Conservation (phyloP, 2,329 filamentous ascomycete genomes). For the Hypoxylon sp. region DNA sequence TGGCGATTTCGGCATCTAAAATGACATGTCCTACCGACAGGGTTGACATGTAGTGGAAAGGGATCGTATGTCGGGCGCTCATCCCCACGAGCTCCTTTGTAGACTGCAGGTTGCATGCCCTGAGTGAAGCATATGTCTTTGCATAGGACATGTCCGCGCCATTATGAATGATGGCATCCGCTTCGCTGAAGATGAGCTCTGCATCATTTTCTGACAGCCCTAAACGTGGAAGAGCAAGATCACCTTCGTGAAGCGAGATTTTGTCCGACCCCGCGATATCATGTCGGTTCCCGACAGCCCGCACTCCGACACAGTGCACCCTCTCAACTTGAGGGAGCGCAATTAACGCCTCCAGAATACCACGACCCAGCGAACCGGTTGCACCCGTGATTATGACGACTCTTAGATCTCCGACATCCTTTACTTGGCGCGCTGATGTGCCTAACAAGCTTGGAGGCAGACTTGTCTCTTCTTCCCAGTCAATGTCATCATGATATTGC, state of each 20-base stretch:
- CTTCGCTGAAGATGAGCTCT: not conserved
- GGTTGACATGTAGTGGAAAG: conserved; percentile 30
- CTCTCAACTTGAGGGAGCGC: not conserved
- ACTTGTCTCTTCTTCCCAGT: conserved; percentile 29
- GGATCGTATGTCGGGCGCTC: not conserved
- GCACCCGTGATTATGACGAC: conserved; percentile 32
- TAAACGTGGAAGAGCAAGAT: not conserved
- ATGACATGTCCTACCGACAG: not conserved
- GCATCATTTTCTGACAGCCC: not conserved
- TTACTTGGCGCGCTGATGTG: not conserved
- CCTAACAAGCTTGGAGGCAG: not conserved
- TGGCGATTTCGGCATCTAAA: not conserved
- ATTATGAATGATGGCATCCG: not conserved
- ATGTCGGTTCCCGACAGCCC: not conserved
- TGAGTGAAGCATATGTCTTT: not conserved
- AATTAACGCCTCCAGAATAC: conserved; percentile 13
- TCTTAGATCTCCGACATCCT: conserved; percentile 2
- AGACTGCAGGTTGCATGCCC: not conserved
- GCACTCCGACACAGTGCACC: conserved; percentile 35
- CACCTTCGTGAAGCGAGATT: not conserved
- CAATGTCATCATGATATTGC: too few species aligned
- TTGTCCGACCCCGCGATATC: not conserved
- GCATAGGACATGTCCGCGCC: not conserved
- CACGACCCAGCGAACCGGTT: conserved; percentile 23
- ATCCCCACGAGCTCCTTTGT: conserved; percentile 14